These are phyloP conservation scores for Yamadazyma blattariae DNA, from an alignment of 1,139 yeast species.

Conservation along the genomic window DNA sequence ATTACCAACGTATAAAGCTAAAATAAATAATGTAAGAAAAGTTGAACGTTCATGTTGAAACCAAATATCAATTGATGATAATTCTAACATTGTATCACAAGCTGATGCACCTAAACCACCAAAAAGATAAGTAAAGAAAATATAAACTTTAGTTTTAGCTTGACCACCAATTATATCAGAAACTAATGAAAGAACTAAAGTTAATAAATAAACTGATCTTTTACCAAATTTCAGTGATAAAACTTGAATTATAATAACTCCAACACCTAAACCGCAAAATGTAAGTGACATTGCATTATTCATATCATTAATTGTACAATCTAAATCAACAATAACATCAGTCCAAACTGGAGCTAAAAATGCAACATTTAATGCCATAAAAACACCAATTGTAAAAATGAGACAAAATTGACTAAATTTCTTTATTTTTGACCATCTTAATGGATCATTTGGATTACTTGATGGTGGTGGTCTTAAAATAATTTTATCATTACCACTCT, in stretches of 20 bases:
- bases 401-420: slow-evolving; percentile 31
- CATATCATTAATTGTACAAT: slow-evolving; percentile 25
- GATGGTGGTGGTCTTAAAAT: slow-evolving; percentile 41
- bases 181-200: slow-evolving; percentile 31
- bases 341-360: slow-evolving; percentile 43
- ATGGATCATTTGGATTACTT: slow-evolving; percentile 35
- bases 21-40: slow-evolving; percentile 34
- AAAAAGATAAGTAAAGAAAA: slow-evolving; percentile 32
- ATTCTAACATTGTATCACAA: slow-evolving; percentile 47
- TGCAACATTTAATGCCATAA: slow-evolving; percentile 39
- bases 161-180: slow-evolving; percentile 35
- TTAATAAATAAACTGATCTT: slow-evolving; percentile 35
- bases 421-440: slow-evolving; percentile 34
- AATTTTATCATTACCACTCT: slow-evolving; percentile 15
- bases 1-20: slow-evolving; percentile 44
- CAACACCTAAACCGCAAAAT: slow-evolving; percentile 37
- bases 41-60: slow-evolving; percentile 48
- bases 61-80: slow-evolving; percentile 46
- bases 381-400: slow-evolving; percentile 35
- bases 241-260: slow-evolving; percentile 39
- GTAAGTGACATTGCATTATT: slow-evolving; percentile 32
- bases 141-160: slow-evolving; percentile 22
- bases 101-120: slow-evolving; percentile 50
- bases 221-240: slow-evolving; percentile 41
- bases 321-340: slow-evolving; percentile 28